A percentile compares a stretch with the other conserved stretches of the same genome.
phyloP scores from a whole-genome alignment of 2,329 filamentous ascomycete species.

The Aschersonia sp. region DNA sequence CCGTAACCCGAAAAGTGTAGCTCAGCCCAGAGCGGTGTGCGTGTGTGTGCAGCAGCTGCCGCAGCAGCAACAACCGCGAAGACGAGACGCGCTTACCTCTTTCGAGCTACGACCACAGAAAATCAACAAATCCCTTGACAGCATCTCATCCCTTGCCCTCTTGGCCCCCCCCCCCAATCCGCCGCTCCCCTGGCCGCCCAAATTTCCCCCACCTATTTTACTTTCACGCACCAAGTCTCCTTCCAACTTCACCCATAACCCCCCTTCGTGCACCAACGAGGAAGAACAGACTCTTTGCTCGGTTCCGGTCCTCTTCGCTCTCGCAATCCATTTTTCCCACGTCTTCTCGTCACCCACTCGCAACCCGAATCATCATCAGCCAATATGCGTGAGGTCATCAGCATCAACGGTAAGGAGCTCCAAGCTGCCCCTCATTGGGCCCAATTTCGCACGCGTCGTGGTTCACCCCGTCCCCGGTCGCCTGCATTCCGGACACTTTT shows the following conservation, averaged over 20 bases:
- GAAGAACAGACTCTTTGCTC: conserved; percentile 4
- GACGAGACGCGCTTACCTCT: conserved; percentile 18
- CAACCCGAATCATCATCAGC: conserved; percentile 12
- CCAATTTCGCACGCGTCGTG: conserved; percentile 10
- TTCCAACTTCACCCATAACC: conserved; percentile 10
- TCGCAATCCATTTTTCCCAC: conserved; percentile 6
- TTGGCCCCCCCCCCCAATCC: not conserved
- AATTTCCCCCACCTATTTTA: conserved; percentile 34
- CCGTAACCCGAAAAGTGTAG: no score
- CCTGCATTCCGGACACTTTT: not conserved
- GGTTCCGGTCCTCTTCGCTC: conserved; percentile 9
- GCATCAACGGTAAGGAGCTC: conserved; percentile 75
- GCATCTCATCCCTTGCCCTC: conserved; percentile 8
- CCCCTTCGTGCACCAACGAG: conserved; percentile 5
- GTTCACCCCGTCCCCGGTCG: conserved; percentile 4
- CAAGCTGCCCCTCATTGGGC: conserved; percentile 13
- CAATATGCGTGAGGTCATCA: conserved; percentile 98
- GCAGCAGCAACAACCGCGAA: conserved; percentile 3
- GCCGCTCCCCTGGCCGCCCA: conserved; percentile 20
- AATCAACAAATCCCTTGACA: conserved; percentile 24
- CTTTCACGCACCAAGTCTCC: conserved; percentile 10
- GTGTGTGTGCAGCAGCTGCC: conserved; percentile 1
- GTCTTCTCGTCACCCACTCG: conserved; percentile 8
- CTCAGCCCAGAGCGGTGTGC: not conserved
- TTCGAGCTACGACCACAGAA: conserved; percentile 15